Evolutionary conservation across 108 stramenopile genomes (phyloP), one percentile per base, ranked within the genome.

Genomic region (Skeletonema tropicum): DNA sequence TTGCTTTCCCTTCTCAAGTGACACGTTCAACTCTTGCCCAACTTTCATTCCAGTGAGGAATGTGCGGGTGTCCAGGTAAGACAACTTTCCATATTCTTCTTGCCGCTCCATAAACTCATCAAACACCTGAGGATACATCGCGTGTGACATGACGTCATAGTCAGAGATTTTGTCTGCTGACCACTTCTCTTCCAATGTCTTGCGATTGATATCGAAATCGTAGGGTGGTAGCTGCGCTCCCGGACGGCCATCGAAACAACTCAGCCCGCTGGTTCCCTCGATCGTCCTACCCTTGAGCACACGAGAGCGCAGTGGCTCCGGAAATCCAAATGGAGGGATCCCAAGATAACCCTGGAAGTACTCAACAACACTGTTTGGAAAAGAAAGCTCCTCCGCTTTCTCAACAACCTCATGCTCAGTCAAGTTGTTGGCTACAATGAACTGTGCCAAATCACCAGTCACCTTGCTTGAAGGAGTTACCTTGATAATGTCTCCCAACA

Each of bases 401-500:
- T 96, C 89, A 33, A 93, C 73, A 7, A 98, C 93, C 30, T 97
- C 95, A 68, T 93, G 82, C 64, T 97, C 97, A 10, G 92, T 90
- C 17, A 98, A 82, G 31, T 96, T 80, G 72, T 99, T 95, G 23
- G 95, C 89, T 15, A 98, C 97, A 76, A 99, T 87, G 84, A 97
- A 98, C 78, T 98, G 95, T 4, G 98, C 98, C 39, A 99, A 78
- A 83, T 99, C 98, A 38, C 98, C 98, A 11, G 93, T 92, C 8
- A 97, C 97, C 92, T 99, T 98, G 61, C 85, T 87, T 2, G 95
- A 95, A 4, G 98, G 97, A 12, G 98, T 99, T 17, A 98, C 98
- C 87, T 99, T 99, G 77, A 96, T 89, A 52, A 99, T 97, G 79
- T 98, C 98, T 10, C 98, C 98, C 31, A 98, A 76, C 60, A 99